Base-by-base conservation (phyloP, 2,329 filamentous ascomycete species). In the Hirsutella minnesotensis region DNA sequence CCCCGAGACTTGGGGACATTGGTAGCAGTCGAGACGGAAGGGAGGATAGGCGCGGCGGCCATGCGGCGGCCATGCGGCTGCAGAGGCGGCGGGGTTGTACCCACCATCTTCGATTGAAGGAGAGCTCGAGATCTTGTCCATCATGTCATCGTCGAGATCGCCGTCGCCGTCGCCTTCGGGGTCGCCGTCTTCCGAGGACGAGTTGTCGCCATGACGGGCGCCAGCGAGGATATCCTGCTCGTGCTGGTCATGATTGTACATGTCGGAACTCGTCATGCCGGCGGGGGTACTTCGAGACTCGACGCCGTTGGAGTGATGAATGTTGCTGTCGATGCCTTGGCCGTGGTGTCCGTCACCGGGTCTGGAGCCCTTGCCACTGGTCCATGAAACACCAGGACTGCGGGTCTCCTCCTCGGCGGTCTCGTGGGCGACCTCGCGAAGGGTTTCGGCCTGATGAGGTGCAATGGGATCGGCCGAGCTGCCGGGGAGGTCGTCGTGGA, bases 71-170 rank as follows among this genome's bases (percentile, higher is more conserved):
- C 65, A 68, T 47, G 55, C 55, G 50, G 47, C 56, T 41, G 60
- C 57, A 52, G 63, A 56, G 47, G 52, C 46, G 52, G 54, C 50
- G 40, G 57, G 59, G 66, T 63, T 65, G 68, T 70, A 92, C 88
- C 75, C 81, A 98, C 90, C 90, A 83, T 96, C 90, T 72, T 94
- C 88, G 65, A 98, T 98, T 55, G 90, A 96, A 59, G 92, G 92
- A 56, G 90, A 96, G 65, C 89, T 96, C 56, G 90, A 96, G 52
- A 98, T 95, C 65, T 92, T 92, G 69, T 96, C 92, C 84, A 94
- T 87, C 80, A 95, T 81, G 63, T 96, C 90, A 64, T 95, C 73
- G 57, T 94, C 88, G 61, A 88, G 67, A 54, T 85, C 76, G 53
- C 85, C 83, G 47, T 86, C 84, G 40, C 43, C 47, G 39, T 78